A percentile compares a stretch with the other conserved stretches of the same genome.
Conservation (phyloP, 192 early-diverging fungal species). For the Dissophora globulifera region DNA sequence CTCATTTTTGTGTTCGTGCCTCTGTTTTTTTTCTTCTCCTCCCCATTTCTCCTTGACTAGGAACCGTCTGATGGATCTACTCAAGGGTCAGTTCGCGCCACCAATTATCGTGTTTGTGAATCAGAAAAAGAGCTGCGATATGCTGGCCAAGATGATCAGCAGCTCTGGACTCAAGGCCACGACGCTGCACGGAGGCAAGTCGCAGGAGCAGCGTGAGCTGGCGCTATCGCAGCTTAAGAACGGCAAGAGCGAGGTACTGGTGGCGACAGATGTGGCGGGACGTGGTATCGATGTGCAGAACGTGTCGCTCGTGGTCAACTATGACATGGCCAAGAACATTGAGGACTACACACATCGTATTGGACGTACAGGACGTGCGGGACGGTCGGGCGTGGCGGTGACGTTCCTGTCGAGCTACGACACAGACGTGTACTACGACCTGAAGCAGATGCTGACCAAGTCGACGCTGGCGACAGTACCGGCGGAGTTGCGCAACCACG, state of each 20-base stretch:
- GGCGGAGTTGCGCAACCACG: conserved; percentile 85
- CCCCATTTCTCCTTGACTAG: no score
- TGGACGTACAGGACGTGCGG: conserved; percentile 98
- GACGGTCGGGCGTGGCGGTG: conserved; percentile 87
- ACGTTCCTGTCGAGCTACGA: conserved; percentile 88
- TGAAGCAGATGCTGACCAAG: conserved; percentile 79
- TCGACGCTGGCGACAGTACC: conserved; percentile 82
- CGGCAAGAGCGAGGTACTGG: conserved; percentile 86
- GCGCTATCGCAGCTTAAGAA: conserved; percentile 83
- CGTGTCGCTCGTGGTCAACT: conserved; percentile 96
- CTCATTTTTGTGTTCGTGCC: no score
- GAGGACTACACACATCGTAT: conserved; percentile 99
- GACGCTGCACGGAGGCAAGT: conserved; percentile 95
- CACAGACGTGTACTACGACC: conserved; percentile 88
- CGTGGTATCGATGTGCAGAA: conserved; percentile 99
- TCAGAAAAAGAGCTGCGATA: conserved; percentile 93
- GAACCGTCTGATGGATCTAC: conserved; percentile 80
- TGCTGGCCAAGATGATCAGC: conserved; percentile 81
- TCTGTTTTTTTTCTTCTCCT: no score
- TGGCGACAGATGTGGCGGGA: conserved; percentile 98
- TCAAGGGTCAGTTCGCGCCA: conserved; percentile 76
- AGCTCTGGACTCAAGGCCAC: conserved; percentile 78
- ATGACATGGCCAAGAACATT: conserved; percentile 98
- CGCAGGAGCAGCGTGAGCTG: conserved; percentile 96
- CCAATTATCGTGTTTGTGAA: conserved; percentile 99